Percentiles rank a stretch among this genome's conserved stretches.
Conservation (phyloP, 345 rosid genomes). For the Hypericum androsaemum region DNA sequence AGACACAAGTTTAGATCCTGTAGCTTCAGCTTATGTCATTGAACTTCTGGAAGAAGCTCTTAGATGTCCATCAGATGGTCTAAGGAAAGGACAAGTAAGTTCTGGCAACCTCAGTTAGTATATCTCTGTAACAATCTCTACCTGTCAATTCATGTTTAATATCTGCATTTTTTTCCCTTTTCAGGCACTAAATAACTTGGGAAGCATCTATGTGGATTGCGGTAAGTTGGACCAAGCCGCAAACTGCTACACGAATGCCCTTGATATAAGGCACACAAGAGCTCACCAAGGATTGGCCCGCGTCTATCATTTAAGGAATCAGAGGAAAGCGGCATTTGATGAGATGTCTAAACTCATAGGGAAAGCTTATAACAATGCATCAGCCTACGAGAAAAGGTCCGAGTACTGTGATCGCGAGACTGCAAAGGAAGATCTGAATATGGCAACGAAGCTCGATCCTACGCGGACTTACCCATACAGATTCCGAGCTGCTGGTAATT, state of each 20-base stretch:
- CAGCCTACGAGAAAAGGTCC: slow-evolving; percentile 88
- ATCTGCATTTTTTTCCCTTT: slow-evolving; percentile 5
- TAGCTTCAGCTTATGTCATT: slow-evolving; percentile 49
- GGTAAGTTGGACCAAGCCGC: slow-evolving; percentile 69
- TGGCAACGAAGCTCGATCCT: slow-evolving; percentile 79
- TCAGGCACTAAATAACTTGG: slow-evolving; percentile 91
- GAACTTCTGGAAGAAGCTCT: slow-evolving; percentile 88
- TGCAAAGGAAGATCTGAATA: slow-evolving; percentile 71
- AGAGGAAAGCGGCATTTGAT: slow-evolving; percentile 62
- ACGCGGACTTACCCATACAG: slow-evolving; percentile 89
- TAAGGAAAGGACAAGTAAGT: slow-evolving; percentile 90
- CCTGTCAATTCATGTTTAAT: slow-evolving; percentile 5
- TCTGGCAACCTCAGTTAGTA: neutral
- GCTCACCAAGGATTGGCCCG: slow-evolving; percentile 98
- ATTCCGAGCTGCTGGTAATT: slow-evolving; percentile 90
- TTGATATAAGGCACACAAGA: slow-evolving; percentile 79
- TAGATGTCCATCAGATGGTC: slow-evolving; percentile 89
- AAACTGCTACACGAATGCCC: slow-evolving; percentile 68
- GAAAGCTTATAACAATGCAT: slow-evolving; percentile 55
- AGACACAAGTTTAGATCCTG: slow-evolving; percentile 54
- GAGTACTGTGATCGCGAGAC: slow-evolving; percentile 80
- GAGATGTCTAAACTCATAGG: slow-evolving; percentile 90
- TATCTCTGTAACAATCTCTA: slow-evolving; percentile 2
- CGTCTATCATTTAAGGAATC: slow-evolving; percentile 52
- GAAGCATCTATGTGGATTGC: slow-evolving; percentile 69